These are phyloP conservation scores for Russula sp. DNA, from an alignment of 768 basidiomycete species.

Conservation along the genomic window DNA sequence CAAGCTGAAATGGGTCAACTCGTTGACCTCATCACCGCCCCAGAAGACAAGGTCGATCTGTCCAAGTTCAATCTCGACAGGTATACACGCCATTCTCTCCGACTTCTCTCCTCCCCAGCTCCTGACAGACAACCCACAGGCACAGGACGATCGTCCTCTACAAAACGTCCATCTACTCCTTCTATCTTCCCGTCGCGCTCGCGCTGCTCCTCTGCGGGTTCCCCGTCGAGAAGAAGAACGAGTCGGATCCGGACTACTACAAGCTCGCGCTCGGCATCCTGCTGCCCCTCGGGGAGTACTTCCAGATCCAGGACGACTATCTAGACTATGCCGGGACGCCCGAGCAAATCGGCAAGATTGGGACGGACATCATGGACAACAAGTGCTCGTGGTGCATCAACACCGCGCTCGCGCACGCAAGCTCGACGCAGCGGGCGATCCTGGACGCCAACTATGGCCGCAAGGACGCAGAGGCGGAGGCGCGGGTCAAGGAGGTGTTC, in stretches of 20 bases:
- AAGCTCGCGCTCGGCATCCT: conserved; percentile 72
- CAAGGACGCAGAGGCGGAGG: conserved; percentile 49
- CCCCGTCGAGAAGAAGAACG: conserved; percentile 41
- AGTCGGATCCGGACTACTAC: conserved; percentile 52
- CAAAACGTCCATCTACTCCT: conserved; percentile 97
- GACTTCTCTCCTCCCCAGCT: no score
- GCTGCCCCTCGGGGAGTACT: conserved; percentile 91
- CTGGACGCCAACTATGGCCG: conserved; percentile 61
- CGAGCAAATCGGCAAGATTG: conserved; percentile 91
- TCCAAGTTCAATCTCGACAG: conserved; percentile 81
- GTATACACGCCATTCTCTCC: conserved; percentile 32
- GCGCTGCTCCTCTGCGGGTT: conserved; percentile 76
- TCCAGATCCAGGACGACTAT: conserved; percentile 97
- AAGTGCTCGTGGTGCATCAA: conserved; percentile 99
- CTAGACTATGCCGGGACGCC: conserved; percentile 87
- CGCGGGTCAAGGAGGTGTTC: conserved; percentile 61
- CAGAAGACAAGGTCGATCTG: conserved; percentile 84
- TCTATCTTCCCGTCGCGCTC: conserved; percentile 96
- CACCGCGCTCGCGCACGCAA: conserved; percentile 59
- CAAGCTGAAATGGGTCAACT: conserved; percentile 96
- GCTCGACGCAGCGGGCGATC: conserved; percentile 45
- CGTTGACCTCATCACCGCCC: conserved; percentile 92
- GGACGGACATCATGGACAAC: conserved; percentile 97
- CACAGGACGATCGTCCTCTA: conserved; percentile 90
- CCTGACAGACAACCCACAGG: conserved; percentile 32